Evolutionary conservation across 495 filamentous ascomycete genomes (phyloP).

Genomic region (Chaetomium cochliodes): DNA sequence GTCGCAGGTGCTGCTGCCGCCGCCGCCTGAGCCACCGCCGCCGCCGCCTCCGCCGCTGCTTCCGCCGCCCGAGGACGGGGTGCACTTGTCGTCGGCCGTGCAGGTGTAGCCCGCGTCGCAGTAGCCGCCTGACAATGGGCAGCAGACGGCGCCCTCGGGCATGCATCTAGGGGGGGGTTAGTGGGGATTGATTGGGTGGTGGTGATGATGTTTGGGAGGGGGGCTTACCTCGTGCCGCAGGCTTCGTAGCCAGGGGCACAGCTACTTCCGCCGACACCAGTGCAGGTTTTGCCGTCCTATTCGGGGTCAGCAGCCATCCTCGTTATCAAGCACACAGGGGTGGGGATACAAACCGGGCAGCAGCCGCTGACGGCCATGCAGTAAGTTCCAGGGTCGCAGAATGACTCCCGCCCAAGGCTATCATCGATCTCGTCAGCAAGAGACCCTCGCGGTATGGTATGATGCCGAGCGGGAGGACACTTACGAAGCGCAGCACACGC

Average conservation of each 20-base stretch:
- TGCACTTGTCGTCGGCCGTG: slow-evolving; percentile 13
- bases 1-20: slow-evolving; percentile 3
- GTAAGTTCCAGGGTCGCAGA: slow-evolving; percentile 27
- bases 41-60: not conserved
- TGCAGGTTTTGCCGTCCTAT: slow-evolving; percentile 23
- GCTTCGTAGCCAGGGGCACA: slow-evolving; percentile 22
- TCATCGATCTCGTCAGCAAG: not conserved
- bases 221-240: slow-evolving; percentile 16
- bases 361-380: slow-evolving; percentile 25
- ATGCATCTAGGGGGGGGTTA: slow-evolving; percentile 22
- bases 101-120: slow-evolving; percentile 26
- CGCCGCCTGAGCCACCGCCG: not conserved
- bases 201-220: not conserved
- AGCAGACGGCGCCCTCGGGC: slow-evolving; percentile 27
- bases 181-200: not conserved
- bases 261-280: not conserved
- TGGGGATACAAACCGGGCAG: slow-evolving; percentile 19
- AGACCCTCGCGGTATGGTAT: not conserved
- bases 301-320: not conserved
- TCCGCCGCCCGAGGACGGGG: slow-evolving; percentile 2
- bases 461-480: not conserved
- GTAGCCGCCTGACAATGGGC: slow-evolving; percentile 24
- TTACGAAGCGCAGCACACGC: slow-evolving; percentile 10
- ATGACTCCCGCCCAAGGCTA: slow-evolving; percentile 1
- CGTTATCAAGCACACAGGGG: too few species aligned